Conservation (phyloP, 2,329 filamentous ascomycete genomes). For the Neophaeococcomyces aloes region DNA sequence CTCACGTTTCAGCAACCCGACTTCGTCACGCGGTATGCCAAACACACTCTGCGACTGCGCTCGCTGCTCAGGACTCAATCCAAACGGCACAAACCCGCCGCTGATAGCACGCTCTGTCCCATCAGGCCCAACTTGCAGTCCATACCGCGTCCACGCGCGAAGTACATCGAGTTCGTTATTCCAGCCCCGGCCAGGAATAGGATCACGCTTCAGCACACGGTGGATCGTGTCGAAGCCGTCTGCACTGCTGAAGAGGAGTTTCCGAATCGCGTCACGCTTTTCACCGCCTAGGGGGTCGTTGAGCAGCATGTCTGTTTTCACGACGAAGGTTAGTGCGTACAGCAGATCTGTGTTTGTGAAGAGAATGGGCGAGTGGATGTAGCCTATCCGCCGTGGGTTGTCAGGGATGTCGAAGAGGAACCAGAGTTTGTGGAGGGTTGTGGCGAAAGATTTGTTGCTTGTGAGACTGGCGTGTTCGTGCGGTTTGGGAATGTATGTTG, state of each 20-base stretch:
- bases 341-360: slow-evolving; percentile 54
- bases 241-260: slow-evolving; percentile 49
- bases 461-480: too few relatives aligned
- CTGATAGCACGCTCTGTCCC: slow-evolving; percentile 8
- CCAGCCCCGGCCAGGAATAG: slow-evolving; percentile 32
- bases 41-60: slow-evolving; percentile 29
- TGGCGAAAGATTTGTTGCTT: neutral
- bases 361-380: slow-evolving; percentile 43
- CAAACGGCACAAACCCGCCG: slow-evolving; percentile 4
- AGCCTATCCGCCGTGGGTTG: slow-evolving; percentile 42
- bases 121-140: slow-evolving; percentile 32
- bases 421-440: slow-evolving; percentile 58
- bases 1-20: slow-evolving; percentile 46
- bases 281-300: slow-evolving; percentile 51
- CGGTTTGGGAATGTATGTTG: slow-evolving; percentile 10
- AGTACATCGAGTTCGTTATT: slow-evolving; percentile 42
- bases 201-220: slow-evolving; percentile 46
- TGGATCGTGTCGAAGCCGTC: slow-evolving; percentile 44
- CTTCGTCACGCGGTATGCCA: slow-evolving; percentile 42
- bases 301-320: slow-evolving; percentile 63
- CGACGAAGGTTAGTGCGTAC: slow-evolving; percentile 52
- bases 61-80: slow-evolving; percentile 1
- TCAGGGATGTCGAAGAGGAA: slow-evolving; percentile 57
- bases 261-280: slow-evolving; percentile 38
- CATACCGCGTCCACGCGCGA: slow-evolving; percentile 49